phyloP scores from a whole-genome alignment of 192 early-diverging fungal species.

The Spinellus fusiger region DNA sequence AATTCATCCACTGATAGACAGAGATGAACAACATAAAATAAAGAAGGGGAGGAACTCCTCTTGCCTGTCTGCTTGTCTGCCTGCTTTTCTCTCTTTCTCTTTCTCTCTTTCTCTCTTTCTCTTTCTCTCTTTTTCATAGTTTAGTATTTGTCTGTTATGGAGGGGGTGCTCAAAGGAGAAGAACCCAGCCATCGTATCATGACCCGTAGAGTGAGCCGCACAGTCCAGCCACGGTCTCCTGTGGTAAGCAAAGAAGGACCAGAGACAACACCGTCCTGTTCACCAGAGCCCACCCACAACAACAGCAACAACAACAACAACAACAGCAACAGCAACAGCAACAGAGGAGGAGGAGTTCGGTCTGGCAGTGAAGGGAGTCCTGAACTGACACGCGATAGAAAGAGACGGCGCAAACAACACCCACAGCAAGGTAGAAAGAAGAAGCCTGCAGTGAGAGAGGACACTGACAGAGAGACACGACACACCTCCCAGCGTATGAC shows the following conservation, averaged over 20 bases:
- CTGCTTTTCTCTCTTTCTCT: constrained; percentile 3
- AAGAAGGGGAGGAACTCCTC: too few relatives aligned
- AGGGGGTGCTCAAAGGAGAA: neutral
- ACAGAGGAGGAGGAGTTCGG: constrained; percentile 6
- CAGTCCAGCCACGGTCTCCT: constrained; percentile 14
- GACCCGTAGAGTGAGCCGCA: constrained; percentile 10
- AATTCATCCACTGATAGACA: too few relatives aligned
- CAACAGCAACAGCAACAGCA: neutral
- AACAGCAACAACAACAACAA: too few relatives aligned
- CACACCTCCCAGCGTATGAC: constrained; percentile 15
- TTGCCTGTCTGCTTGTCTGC: neutral
- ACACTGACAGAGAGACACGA: constrained; percentile 23
- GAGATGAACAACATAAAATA: too few relatives aligned
- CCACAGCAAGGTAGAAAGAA: neutral
- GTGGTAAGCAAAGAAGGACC: neutral
- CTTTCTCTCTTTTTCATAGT: neutral
- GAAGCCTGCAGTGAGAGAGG: constrained; percentile 1
- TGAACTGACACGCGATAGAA: neutral
- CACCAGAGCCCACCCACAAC: constrained; percentile 1
- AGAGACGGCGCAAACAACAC: constrained; percentile 8
- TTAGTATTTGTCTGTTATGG: constrained; percentile 2
- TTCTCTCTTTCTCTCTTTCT: constrained; percentile 3
- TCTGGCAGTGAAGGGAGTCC: constrained; percentile 14
- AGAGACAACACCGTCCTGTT: constrained; percentile 1
- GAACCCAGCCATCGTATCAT: constrained; percentile 1